Evolutionary conservation across 192 early-diverging fungal species (phyloP).

Genomic region (Coemansia sp.): DNA sequence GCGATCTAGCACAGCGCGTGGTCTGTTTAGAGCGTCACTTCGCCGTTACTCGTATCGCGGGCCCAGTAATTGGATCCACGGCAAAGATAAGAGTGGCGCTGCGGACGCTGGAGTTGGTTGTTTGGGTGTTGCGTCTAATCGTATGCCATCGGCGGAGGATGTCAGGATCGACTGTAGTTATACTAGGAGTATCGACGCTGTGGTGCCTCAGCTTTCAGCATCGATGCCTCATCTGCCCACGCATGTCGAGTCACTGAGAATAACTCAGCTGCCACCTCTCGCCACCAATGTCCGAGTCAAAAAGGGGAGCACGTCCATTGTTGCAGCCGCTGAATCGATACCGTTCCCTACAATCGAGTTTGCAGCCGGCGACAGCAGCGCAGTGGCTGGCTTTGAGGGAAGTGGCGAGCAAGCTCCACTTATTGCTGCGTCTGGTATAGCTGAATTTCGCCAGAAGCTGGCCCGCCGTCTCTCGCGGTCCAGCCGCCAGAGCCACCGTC

Average conservation of each 20-base stretch:
- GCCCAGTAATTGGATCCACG: neutral
- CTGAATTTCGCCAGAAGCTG: slow-evolving; percentile 11
- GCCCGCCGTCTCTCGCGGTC: slow-evolving; percentile 9
- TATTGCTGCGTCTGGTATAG: neutral
- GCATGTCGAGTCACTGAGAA: neutral
- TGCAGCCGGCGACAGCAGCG: neutral
- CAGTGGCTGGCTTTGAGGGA: neutral
- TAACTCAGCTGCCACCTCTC: neutral
- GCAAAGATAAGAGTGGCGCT: neutral
- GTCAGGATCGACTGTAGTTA: neutral
- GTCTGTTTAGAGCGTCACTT: slow-evolving; percentile 2
- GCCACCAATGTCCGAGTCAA: neutral
- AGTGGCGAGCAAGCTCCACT: neutral
- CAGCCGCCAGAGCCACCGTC: slow-evolving; percentile 5
- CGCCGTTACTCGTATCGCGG: slow-evolving; percentile 8
- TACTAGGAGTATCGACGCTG: slow-evolving; percentile 5
- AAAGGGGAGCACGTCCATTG: neutral
- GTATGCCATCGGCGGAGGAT: slow-evolving; percentile 9
- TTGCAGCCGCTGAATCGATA: neutral
- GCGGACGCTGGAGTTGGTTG: neutral
- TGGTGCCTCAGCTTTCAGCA: slow-evolving; percentile 11
- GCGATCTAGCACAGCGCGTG: neutral
- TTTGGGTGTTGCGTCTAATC: neutral
- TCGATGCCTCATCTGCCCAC: slow-evolving; percentile 28
- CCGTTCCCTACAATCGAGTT: neutral